Evolutionary conservation across 306 rosid species (phyloP).

Genomic region (Rubus parviflorus): DNA sequence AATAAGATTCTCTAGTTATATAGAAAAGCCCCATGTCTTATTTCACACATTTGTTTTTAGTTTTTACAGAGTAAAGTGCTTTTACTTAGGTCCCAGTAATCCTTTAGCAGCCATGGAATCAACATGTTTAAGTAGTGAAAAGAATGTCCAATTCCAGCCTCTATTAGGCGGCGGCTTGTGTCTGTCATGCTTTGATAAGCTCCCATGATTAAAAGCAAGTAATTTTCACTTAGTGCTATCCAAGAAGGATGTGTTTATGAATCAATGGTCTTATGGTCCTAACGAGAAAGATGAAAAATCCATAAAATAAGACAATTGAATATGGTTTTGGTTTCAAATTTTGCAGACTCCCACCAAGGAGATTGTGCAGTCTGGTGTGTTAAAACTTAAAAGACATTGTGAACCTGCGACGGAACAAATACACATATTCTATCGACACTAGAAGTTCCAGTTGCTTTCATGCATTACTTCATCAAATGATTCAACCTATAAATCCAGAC

Average conservation of each 20-base stretch:
- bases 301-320: background rate
- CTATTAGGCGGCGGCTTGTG: slow-evolving; percentile 14
- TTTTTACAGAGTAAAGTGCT: slow-evolving; percentile 17
- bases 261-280: background rate
- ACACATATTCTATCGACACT: background rate
- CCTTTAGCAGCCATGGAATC: slow-evolving; percentile 21
- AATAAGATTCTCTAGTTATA: slow-evolving; percentile 29
- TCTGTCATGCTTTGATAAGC: background rate
- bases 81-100: background rate
- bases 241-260: slow-evolving; percentile 16
- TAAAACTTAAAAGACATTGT: background rate
- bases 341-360: background rate
- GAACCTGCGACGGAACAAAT: background rate
- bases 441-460: background rate
- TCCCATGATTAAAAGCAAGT: slow-evolving; percentile 4
- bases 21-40: slow-evolving; percentile 5
- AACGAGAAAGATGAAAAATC: background rate
- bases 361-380: background rate
- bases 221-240: slow-evolving; percentile 19
- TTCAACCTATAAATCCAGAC: background rate
- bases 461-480: background rate
- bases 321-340: background rate
- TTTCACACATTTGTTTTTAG: slow-evolving; percentile 15
- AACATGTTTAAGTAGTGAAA: background rate
- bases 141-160: background rate